Conservation (phyloP, 1,139 yeast genomes). For the Yamadazyma siamensis region DNA sequence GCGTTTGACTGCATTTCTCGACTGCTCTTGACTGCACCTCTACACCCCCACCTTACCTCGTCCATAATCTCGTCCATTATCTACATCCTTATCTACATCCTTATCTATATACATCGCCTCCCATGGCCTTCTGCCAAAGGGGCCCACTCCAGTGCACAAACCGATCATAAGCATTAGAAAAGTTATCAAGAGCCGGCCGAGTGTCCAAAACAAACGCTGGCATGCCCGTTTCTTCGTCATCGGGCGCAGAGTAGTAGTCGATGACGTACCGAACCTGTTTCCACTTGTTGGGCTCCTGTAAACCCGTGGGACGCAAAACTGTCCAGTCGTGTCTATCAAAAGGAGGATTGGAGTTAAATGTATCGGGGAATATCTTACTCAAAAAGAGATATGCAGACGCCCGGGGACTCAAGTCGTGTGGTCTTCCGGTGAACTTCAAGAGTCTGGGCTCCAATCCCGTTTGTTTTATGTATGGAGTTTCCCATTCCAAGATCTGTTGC, state of each 20-base stretch:
- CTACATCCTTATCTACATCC: too few species aligned
- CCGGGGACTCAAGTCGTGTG: slow-evolving; percentile 83
- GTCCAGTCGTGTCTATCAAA: slow-evolving; percentile 99
- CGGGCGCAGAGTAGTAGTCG: slow-evolving; percentile 92
- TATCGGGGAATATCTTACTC: slow-evolving; percentile 68
- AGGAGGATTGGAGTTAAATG: slow-evolving; percentile 78
- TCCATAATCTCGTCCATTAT: too few species aligned
- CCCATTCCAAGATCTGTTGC: slow-evolving; percentile 94
- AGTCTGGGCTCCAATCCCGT: slow-evolving; percentile 69
- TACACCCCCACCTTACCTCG: too few species aligned
- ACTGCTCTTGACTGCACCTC: too few species aligned
- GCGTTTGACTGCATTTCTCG: too few species aligned
- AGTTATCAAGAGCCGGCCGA: slow-evolving; percentile 84
- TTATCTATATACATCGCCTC: too few species aligned
- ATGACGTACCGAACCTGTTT: slow-evolving; percentile 79
- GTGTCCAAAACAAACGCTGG: slow-evolving; percentile 92
- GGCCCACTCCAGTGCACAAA: slow-evolving; percentile 47
- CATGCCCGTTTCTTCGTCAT: slow-evolving; percentile 81
- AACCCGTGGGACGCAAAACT: slow-evolving; percentile 66
- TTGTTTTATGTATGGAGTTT: slow-evolving; percentile 50
- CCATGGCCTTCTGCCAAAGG: slow-evolving; percentile 45
- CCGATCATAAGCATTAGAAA: slow-evolving; percentile 64
- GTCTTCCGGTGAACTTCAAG: slow-evolving; percentile 86
- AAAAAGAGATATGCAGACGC: slow-evolving; percentile 69
- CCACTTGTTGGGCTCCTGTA: slow-evolving; percentile 38